Base-by-base conservation (phyloP, 495 filamentous ascomycete species). In the Sporormia fimetaria region DNA sequence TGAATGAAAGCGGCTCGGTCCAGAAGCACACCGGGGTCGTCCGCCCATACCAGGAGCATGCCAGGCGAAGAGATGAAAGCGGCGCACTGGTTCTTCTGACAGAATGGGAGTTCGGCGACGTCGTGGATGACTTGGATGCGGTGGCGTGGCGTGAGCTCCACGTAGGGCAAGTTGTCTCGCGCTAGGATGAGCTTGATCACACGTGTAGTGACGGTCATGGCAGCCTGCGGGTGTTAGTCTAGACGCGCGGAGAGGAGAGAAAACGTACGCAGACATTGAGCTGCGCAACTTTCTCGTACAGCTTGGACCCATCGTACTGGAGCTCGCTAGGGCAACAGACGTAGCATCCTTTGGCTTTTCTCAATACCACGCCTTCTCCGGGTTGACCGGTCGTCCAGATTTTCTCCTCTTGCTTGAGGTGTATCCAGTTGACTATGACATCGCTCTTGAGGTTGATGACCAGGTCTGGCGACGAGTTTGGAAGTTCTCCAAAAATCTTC, bases 71-170 rank as follows among this genome's bases (percentile, higher is more conserved):
- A 62, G 33, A 79, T 73, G 50, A 81, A 80, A 21, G 76, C 76
- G n/a, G 73, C 76, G 42, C 75, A 78, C 33, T 81, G 76, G 52
- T 79, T 71, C 50, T 76, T 75, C 54, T 76, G 68, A 35, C 71
- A 73, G 11, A 57, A 54, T 2, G 71, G 70, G 2, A 81, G 60
- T 26, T 70, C 66, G 3, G 53, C 50, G 42, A 80, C 67, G 31
- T 62, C 67, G 6, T 66, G 68, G 12, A 81, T 57, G 15, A 81
- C 69, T 49, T 81, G 76, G 25, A 81, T 52, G 21, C 67, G 65
- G 15, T 78, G 62, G n/a, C 71, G 71, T 37, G 69, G 58, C 9
- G 59, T 48, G 25, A 80, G 52, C n/a, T 74, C 70, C 11, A 80
- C 68, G 40, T 66, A 74, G 3, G 68, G 52, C 32, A 62, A 40